Conservation (phyloP, 2,329 filamentous ascomycete species). For the Teratosphaeria zuluensis region DNA sequence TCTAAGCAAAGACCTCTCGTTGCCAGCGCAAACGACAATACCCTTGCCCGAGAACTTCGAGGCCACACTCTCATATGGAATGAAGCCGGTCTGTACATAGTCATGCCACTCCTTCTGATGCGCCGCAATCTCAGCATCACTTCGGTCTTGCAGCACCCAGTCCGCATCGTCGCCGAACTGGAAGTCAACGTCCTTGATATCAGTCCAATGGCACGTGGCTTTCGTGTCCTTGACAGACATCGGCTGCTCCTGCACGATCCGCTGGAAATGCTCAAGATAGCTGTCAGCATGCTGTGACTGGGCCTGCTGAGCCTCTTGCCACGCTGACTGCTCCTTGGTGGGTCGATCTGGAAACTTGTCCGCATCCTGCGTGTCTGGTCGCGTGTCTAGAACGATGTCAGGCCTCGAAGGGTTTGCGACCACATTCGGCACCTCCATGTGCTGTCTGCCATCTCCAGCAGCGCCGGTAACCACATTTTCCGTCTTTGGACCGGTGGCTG, state of each 20-base stretch:
- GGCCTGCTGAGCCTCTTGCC: background rate
- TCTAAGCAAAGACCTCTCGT: conserved; percentile 10
- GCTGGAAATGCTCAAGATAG: background rate
- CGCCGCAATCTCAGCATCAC: conserved; percentile 9
- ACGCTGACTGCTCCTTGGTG: background rate
- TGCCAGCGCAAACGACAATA: conserved; percentile 24
- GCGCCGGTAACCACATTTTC: background rate
- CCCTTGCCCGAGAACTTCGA: conserved; percentile 21
- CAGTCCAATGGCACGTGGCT: background rate
- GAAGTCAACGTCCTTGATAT: conserved; percentile 1
- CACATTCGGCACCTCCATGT: background rate
- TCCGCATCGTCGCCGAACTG: conserved; percentile 3
- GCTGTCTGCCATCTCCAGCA: background rate
- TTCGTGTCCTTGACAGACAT: conserved; percentile 1
- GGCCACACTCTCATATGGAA: conserved; percentile 10
- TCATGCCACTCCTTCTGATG: conserved; percentile 13
- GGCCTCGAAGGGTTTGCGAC: background rate
- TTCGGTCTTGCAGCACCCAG: conserved; percentile 2
- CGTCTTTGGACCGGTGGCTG: background rate
- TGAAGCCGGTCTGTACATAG: conserved; percentile 11
- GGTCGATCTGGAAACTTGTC: background rate
- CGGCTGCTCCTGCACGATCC: background rate
- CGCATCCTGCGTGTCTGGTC: background rate
- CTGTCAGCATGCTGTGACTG: background rate
- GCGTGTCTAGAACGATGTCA: background rate